Evolutionary conservation across 108 stramenopile species (phyloP).

Genomic region (Aurantiochytrium sp.): DNA sequence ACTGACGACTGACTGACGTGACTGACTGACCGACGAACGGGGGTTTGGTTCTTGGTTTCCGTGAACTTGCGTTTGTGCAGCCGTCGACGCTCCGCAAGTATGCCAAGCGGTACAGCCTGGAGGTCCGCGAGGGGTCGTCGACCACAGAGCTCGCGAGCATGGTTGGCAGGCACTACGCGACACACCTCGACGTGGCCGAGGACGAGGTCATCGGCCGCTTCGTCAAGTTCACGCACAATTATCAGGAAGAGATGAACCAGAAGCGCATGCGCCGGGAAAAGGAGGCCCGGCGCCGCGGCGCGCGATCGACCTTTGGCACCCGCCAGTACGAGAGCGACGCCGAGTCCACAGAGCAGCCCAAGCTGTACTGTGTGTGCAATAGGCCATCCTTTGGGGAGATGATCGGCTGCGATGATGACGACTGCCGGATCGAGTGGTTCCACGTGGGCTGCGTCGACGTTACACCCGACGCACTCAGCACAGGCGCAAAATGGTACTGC

Average conservation of each 20-base stretch:
- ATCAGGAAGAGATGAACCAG: not conserved
- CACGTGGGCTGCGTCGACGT: slow-evolving; percentile 10
- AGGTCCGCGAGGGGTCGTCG: not conserved
- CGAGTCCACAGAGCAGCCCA: not conserved
- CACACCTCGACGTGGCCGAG: not conserved
- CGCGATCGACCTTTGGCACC: not conserved
- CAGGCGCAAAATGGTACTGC: slow-evolving; percentile 7
- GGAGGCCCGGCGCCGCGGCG: not conserved
- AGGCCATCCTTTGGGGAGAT: slow-evolving; percentile 7
- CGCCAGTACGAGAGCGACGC: not conserved
- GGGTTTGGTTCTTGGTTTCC: no score
- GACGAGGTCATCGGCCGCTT: not conserved
- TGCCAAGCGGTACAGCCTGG: not conserved
- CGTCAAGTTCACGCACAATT: not conserved
- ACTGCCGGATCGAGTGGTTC: slow-evolving; percentile 18
- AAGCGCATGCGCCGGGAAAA: not conserved
- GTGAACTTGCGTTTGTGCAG: no score
- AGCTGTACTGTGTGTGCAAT: slow-evolving; percentile 22
- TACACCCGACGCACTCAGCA: not conserved
- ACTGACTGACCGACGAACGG: no score
- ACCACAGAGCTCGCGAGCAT: not conserved
- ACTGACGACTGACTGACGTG: no score
- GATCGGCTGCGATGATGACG: slow-evolving; percentile 21
- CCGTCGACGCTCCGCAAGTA: not conserved
- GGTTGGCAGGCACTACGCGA: not conserved